phyloP scores from a whole-genome alignment of 1,284 basidiomycete species.

The Termitomyces sp. region DNA sequence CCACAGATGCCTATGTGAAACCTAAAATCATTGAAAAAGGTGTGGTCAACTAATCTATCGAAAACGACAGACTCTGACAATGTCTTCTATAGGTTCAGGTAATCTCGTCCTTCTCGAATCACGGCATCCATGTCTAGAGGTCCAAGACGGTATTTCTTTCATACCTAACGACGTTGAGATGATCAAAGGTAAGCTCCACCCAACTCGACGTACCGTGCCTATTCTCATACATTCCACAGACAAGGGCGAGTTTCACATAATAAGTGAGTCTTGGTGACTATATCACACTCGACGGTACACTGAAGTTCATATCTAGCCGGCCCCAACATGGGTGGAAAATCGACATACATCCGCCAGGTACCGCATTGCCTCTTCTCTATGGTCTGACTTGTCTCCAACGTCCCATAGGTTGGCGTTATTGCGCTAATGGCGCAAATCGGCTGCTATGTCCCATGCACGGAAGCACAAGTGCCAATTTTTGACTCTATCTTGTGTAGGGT shows the following conservation, averaged over 20 bases:
- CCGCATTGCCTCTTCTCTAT: constrained; percentile 44
- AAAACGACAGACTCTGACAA: constrained; percentile 56
- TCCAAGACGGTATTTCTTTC: constrained; percentile 93
- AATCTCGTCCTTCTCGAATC: constrained; percentile 77
- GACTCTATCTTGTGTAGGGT: constrained; percentile 96
- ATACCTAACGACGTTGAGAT: constrained; percentile 94
- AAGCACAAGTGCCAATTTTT: constrained; percentile 87
- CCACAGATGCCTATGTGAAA: constrained; percentile 12
- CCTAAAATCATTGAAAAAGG: constrained; percentile 13
- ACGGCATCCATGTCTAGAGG: constrained; percentile 94
- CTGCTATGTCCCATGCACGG: constrained; percentile 89
- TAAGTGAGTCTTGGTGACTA: constrained; percentile 46
- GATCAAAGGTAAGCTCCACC: constrained; percentile 55
- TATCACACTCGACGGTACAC: constrained; percentile 7
- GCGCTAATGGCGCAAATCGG: constrained; percentile 95
- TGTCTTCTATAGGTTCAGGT: constrained; percentile 54
- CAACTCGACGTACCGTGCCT: constrained; percentile 11
- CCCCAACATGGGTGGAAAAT: constrained; percentile 96
- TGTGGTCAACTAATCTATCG: neutral
- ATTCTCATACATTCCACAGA: constrained; percentile 29
- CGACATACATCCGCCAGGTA: constrained; percentile 87
- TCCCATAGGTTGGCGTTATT: constrained; percentile 78
- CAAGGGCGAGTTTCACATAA: constrained; percentile 83
- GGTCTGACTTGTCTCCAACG: neutral
- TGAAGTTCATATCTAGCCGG: constrained; percentile 51